phyloP scores from a whole-genome alignment of 371 early-diverging fungal species.

The Mortierella sp. region DNA sequence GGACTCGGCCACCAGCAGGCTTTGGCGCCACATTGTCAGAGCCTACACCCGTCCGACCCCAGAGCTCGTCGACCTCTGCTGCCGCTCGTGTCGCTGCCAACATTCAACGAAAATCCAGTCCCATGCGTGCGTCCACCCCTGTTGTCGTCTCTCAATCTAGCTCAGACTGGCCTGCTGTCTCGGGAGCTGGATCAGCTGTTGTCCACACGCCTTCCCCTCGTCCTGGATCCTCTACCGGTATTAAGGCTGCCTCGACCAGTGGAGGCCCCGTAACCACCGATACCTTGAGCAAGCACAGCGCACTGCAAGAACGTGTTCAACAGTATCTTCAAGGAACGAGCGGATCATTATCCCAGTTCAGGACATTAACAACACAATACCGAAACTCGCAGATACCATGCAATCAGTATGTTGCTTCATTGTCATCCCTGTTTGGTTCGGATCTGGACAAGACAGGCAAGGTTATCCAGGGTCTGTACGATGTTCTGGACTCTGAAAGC shows the following conservation, averaged over 20 bases:
- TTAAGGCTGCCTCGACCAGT: background rate
- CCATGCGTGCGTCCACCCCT: constrained; percentile 25
- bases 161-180: constrained; percentile 48
- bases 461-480: constrained; percentile 68
- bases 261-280: constrained; percentile 22
- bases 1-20: constrained; percentile 49
- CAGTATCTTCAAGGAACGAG: constrained; percentile 61
- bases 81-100: constrained; percentile 50
- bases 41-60: constrained; percentile 29
- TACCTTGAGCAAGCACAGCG: constrained; percentile 59
- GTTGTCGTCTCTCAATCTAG: constrained; percentile 34
- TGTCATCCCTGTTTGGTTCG: constrained; percentile 64
- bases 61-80: constrained; percentile 28
- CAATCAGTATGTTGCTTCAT: constrained; percentile 69
- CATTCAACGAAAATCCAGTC: constrained; percentile 47
- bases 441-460: constrained; percentile 65
- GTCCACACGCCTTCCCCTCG: constrained; percentile 12
- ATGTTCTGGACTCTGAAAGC: constrained; percentile 67
- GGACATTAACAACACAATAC: constrained; percentile 70
- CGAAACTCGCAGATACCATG: constrained; percentile 65
- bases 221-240: constrained; percentile 1
- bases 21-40: constrained; percentile 43
- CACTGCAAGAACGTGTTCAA: constrained; percentile 64
- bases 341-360: constrained; percentile 72
- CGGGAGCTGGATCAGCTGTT: constrained; percentile 20